Base-by-base conservation (phyloP, 257 asterid species). In the Solanum ahanhuiri region DNA sequence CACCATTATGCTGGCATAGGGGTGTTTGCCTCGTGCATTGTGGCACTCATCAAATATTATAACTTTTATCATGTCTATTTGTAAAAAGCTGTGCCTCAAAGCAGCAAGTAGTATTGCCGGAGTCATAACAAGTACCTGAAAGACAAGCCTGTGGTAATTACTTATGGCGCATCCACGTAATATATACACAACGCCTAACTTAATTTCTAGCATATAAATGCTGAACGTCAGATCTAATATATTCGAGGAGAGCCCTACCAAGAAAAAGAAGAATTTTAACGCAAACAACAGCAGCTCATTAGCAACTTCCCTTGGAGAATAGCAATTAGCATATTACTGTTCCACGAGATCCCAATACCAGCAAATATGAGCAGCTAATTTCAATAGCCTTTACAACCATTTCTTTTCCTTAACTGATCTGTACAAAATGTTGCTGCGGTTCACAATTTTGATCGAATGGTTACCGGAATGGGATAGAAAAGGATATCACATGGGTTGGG, bases 61-160 rank as follows among this genome's bases (percentile, higher is more conserved):
- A 89, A 95, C 96, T 88, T 93, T 95, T 75, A 96, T 93, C 87
- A 89, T 89, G 57, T 90, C 92, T 51, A 96, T 89, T 31, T 88
- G 91, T 87, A 96, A 9, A 88, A 87, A 93, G 51, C 90, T 87
- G 83, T 89, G 95, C 92, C 98, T 91, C 95, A 95, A 90, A 60
- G 98, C 98, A 88, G 88, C 86, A 57, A 95, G 96, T 91, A 96
- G 85, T 86, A 96, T 93, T 9, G 88, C 93, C 3, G 98, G 98
- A 12, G 99, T 95, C 99, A 96, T 94, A n/a, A 96, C 98, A 89
- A 96, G 96, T 91, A 96, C 99, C 99, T 96, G 90, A 79, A 89
- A 73, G 88, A 91, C 11, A 82, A 70, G 57, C 54, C 6, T 83
- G 37, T 15, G 85, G 64, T 79, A 4, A 28, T 45, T 28, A 79